Conservation (phyloP, 495 filamentous ascomycete genomes). For the Xylaria longipes region DNA sequence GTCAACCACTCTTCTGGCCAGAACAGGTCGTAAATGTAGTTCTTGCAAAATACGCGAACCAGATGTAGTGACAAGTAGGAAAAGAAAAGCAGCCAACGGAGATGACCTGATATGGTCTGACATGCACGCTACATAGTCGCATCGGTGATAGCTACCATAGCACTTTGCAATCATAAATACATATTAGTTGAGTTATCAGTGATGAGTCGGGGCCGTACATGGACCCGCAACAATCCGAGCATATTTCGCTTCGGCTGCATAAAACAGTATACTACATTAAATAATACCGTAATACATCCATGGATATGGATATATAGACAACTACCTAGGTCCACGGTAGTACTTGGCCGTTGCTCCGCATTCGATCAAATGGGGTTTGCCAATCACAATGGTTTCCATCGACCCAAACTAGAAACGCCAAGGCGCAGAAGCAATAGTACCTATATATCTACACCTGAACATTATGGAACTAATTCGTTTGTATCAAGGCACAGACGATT, state of each 20-base stretch:
- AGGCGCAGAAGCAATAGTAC: constrained; percentile 6
- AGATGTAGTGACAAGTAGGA: background rate
- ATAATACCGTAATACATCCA: background rate
- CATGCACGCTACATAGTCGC: background rate
- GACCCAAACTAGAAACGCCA: constrained; percentile 11
- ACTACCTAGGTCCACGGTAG: background rate
- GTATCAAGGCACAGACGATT: background rate
- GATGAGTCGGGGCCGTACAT: background rate
- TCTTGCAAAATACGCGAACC: background rate
- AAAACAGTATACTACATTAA: background rate
- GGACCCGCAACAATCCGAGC: background rate
- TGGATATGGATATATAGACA: constrained; percentile 5
- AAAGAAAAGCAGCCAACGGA: background rate
- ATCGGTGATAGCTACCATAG: background rate
- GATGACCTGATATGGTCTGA: constrained; percentile 11
- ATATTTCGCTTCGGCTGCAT: constrained; percentile 14
- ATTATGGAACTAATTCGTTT: background rate
- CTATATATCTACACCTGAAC: constrained; percentile 1
- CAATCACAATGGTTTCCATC: constrained; percentile 3
- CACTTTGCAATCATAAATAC: constrained; percentile 2
- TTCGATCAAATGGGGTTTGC: background rate
- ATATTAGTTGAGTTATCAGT: constrained; percentile 6
- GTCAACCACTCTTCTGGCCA: background rate
- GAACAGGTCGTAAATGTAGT: background rate
- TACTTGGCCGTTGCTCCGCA: constrained; percentile 13